Evolutionary conservation across 1,139 yeast species (phyloP), one percentile per base, ranked within the genome.

Genomic region (Blastobotrys proliferans): DNA sequence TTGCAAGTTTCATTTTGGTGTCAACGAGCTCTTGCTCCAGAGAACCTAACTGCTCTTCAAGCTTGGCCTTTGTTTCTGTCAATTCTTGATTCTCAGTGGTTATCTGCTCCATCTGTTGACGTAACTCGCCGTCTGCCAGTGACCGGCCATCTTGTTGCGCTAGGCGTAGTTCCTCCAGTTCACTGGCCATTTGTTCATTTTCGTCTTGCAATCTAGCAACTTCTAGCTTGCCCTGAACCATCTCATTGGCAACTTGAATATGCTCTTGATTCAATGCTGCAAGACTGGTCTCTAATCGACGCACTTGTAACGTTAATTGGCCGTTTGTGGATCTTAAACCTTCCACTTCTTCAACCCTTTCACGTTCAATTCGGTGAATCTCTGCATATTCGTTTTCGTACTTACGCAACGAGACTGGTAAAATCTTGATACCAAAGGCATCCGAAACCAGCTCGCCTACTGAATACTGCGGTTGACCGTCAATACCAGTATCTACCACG

Each of bases 371-470:
- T 28, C 76, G 71, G 58, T 81, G 81, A 19, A 88, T 77, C 57
- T 84, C 88, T 24, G 74, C 77, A 58, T 81, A 86, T 63, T 92
- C 97, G 10, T 73, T 72, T 41, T 74, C 79, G 60, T 81, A 92
- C 56, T 81, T 77, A 43, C 75, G 70, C 50, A 92, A 68, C 6
- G 81, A 77, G 16, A 81, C 70, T 6, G 97, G 96, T 21, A 81
- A 71, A 25, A 92, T 69, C 50, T 80, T 76, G 37, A 88, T 75
- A 26, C 70, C 69, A 74, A 84, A 79, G 0, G 97, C 85, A 61
- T 87, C 95, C 6, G 64, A 64, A n/a, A 92, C 94, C 52, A 92
- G 74, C 37, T 77, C 77, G 56, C 85, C 81, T 37, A 86, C 77
- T 47, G 76, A 72, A 60, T 85, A 86, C 41, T 57, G 55, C 2